Evolutionary conservation across 225 moss, liverwort and hornwort genomes (phyloP).

Genomic region (Straminergon stramineum): DNA sequence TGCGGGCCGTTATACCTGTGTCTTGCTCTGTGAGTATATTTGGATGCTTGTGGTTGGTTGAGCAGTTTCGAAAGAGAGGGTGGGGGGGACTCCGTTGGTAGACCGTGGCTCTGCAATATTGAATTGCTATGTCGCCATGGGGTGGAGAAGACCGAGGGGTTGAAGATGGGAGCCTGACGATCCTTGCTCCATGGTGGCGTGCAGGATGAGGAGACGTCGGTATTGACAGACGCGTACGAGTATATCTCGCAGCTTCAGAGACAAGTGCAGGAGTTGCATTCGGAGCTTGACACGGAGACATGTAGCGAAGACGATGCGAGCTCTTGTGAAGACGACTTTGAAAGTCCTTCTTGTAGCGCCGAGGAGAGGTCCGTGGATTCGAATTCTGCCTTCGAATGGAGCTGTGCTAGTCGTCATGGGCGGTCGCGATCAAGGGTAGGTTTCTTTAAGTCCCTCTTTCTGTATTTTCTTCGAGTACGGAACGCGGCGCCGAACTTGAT

Average conservation of each 20-base stretch:
- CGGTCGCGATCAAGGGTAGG: conserved; percentile 10
- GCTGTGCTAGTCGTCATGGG: neutral
- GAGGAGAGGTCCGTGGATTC: neutral
- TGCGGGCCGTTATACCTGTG: conserved; percentile 18
- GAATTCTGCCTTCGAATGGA: neutral
- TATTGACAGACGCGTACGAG: conserved; percentile 15
- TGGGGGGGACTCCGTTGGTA: neutral
- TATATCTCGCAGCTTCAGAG: conserved; percentile 31
- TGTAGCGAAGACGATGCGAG: neutral
- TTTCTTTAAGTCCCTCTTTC: neutral
- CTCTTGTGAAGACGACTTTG: neutral
- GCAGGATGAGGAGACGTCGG: conserved; percentile 21
- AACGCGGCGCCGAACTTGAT: neutral
- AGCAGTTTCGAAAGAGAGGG: neutral
- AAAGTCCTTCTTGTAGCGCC: neutral
- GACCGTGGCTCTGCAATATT: neutral
- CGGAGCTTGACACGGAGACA: conserved; percentile 6
- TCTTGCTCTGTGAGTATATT: conserved; percentile 18
- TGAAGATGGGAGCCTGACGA: neutral
- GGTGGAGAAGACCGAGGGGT: too few species aligned
- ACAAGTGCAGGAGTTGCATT: conserved; percentile 28
- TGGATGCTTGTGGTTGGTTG: neutral
- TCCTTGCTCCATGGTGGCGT: neutral
- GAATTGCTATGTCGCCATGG: neutral
- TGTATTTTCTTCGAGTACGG: neutral